Percentiles rank a stretch among this genome's conserved stretches.
Conservation (phyloP, 2,329 filamentous ascomycete species). For the Cercospora sp. region DNA sequence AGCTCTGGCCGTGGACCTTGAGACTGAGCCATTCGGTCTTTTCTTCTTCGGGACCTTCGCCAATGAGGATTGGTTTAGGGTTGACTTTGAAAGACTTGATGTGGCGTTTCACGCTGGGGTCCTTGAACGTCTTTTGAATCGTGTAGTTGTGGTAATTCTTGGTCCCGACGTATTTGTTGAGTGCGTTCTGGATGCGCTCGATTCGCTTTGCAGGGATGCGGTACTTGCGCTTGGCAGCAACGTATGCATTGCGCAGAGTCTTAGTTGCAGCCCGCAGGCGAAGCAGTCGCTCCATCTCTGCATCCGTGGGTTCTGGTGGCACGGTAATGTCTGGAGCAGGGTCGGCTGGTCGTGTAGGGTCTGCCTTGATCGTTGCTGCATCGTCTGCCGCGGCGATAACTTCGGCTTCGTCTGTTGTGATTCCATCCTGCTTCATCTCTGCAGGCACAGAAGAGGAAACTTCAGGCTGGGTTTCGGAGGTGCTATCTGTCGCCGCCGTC, state of each 20-base stretch:
- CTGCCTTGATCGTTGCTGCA: conserved; percentile 11
- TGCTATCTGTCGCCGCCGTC: conserved; percentile 2
- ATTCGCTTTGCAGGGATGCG: conserved; percentile 73
- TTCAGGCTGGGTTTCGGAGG: background rate
- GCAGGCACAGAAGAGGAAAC: conserved; percentile 2
- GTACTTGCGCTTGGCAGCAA: conserved; percentile 79
- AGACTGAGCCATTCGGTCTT: conserved; percentile 94
- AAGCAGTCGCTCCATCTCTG: conserved; percentile 30
- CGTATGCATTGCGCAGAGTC: conserved; percentile 74
- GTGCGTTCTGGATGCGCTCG: conserved; percentile 70
- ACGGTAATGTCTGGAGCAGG: conserved; percentile 4
- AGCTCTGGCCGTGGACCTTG: conserved; percentile 95
- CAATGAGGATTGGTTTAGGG: conserved; percentile 55
- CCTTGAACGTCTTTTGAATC: conserved; percentile 76
- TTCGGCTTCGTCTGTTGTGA: conserved; percentile 9
- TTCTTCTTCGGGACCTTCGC: conserved; percentile 36
- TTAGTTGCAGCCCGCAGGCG: conserved; percentile 49
- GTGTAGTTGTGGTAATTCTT: conserved; percentile 98
- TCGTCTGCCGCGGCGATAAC: conserved; percentile 9
- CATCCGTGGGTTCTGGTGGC: conserved; percentile 4
- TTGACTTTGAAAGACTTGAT: conserved; percentile 91
- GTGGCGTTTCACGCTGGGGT: conserved; percentile 81
- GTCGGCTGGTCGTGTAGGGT: conserved; percentile 8
- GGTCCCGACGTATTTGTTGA: conserved; percentile 78
- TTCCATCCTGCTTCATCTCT: conserved; percentile 17